Percentiles rank a stretch among this genome's conserved stretches.
phyloP scores from a whole-genome alignment of 73 alveolate species.

The Paramecium biaurelia region DNA sequence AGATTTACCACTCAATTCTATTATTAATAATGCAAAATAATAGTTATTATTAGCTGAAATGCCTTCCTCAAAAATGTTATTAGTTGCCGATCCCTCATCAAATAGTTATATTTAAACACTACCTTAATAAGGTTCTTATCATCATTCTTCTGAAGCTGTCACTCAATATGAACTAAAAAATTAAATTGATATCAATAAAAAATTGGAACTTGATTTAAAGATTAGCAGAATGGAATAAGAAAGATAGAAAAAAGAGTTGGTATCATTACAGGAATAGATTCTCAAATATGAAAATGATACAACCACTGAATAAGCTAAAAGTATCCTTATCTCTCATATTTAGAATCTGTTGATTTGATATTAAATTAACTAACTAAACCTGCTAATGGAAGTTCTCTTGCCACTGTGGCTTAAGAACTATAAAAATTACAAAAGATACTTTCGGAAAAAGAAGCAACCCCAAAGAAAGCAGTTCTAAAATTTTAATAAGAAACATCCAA shows the following conservation, averaged over 20 bases:
- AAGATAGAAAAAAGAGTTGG: not conserved
- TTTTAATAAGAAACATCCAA: not conserved
- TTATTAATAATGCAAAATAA: not conserved
- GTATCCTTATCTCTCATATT: not conserved
- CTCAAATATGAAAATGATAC: not conserved
- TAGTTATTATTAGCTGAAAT: not conserved
- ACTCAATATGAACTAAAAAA: not conserved
- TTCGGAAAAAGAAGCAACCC: not conserved
- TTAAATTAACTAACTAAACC: not conserved
- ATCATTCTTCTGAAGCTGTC: conserved; percentile 13
- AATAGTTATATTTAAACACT: not conserved
- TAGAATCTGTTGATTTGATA: conserved; percentile 22
- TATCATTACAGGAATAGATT: not conserved
- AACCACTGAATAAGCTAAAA: not conserved
- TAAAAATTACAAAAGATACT: not conserved
- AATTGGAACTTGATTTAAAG: not conserved
- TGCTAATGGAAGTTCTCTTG: not conserved
- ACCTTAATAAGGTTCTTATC: conserved; percentile 11
- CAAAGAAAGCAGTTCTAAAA: not conserved
- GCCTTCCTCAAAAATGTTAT: conserved; percentile 11
- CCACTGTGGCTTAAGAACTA: not conserved
- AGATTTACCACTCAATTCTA: not conserved
- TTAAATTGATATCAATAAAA: not conserved
- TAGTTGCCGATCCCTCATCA: conserved; percentile 31
- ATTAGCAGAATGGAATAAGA: not conserved